phyloP scores from a whole-genome alignment of 805 yeast species.

The Diddensiella caesifluorescens region DNA sequence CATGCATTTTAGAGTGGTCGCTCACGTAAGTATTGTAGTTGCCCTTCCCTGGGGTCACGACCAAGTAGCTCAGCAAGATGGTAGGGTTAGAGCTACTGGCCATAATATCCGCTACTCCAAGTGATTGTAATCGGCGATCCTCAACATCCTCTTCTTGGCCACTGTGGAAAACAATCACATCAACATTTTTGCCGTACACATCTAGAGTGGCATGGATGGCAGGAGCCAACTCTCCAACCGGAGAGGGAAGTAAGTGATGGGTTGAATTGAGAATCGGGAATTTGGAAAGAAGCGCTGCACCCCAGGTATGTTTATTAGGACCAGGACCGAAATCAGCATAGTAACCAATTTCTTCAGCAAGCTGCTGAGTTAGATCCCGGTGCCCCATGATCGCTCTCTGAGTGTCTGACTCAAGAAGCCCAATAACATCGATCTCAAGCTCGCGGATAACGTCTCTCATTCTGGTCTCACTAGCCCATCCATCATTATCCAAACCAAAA shows the following conservation, averaged over 20 bases:
- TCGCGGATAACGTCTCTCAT: constrained; percentile 81
- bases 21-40: constrained; percentile 90
- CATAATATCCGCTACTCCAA: constrained; percentile 73
- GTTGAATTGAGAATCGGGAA: constrained; percentile 89
- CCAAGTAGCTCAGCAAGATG: constrained; percentile 82
- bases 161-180: constrained; percentile 93
- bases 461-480: constrained; percentile 94
- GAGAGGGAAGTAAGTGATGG: constrained; percentile 90
- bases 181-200: constrained; percentile 80
- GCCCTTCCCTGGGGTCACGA: constrained; percentile 80
- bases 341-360: constrained; percentile 91
- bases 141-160: constrained; percentile 98
- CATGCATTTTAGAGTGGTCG: constrained; percentile 78
- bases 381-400: constrained; percentile 93
- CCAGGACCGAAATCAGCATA: constrained; percentile 97
- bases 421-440: constrained; percentile 86
- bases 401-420: constrained; percentile 87
- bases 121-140: constrained; percentile 83
- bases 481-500: constrained; percentile 92
- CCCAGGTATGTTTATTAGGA: constrained; percentile 98
- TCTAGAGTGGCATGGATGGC: constrained; percentile 95
- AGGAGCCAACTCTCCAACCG: constrained; percentile 97
- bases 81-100: constrained; percentile 74
- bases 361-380: constrained; percentile 83
- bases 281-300: constrained; percentile 83